Evolutionary conservation across 768 basidiomycete genomes (phyloP).

Genomic region (Lyophyllum decastes): DNA sequence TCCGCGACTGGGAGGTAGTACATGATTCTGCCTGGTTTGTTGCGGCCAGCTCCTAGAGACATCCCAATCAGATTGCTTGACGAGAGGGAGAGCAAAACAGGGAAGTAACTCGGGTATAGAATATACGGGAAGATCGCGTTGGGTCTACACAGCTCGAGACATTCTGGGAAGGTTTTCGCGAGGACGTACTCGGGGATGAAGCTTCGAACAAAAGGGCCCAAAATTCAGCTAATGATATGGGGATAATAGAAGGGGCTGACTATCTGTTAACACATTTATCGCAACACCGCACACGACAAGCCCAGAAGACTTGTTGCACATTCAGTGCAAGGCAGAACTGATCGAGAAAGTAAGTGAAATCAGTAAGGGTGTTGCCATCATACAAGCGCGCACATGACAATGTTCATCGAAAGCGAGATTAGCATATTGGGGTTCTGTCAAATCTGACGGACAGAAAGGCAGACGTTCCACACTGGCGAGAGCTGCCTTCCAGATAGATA

Average conservation of each 20-base stretch:
- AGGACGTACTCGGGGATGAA: slow-evolving; percentile 31
- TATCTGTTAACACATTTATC: slow-evolving; percentile 31
- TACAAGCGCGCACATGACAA: slow-evolving; percentile 17
- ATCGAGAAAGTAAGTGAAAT: not conserved
- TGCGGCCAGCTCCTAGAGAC: slow-evolving; percentile 12
- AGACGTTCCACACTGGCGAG: slow-evolving; percentile 26
- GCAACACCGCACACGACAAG: slow-evolving; percentile 38
- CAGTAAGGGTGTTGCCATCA: not conserved
- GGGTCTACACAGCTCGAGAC: slow-evolving; percentile 24
- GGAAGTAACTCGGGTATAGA: slow-evolving; percentile 23
- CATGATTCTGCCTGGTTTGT: slow-evolving; percentile 19
- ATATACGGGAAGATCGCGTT: slow-evolving; percentile 32
- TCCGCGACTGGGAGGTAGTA: slow-evolving; percentile 26
- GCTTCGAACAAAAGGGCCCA: slow-evolving; percentile 16
- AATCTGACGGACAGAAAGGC: slow-evolving; percentile 36
- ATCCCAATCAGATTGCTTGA: not conserved
- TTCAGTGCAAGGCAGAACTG: slow-evolving; percentile 34
- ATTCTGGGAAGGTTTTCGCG: slow-evolving; percentile 23
- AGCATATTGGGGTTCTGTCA: slow-evolving; percentile 37
- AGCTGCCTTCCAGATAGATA: slow-evolving; percentile 31
- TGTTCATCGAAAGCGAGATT: slow-evolving; percentile 33
- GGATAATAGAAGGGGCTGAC: slow-evolving; percentile 21
- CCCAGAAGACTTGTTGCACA: slow-evolving; percentile 36
- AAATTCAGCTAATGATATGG: not conserved
- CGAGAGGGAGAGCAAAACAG: not conserved